Percentiles rank a stretch among this genome's conserved stretches.
Evolutionary conservation across 2,329 filamentous ascomycete species (phyloP).

Genomic region (Chrysoporthe cubensis): DNA sequence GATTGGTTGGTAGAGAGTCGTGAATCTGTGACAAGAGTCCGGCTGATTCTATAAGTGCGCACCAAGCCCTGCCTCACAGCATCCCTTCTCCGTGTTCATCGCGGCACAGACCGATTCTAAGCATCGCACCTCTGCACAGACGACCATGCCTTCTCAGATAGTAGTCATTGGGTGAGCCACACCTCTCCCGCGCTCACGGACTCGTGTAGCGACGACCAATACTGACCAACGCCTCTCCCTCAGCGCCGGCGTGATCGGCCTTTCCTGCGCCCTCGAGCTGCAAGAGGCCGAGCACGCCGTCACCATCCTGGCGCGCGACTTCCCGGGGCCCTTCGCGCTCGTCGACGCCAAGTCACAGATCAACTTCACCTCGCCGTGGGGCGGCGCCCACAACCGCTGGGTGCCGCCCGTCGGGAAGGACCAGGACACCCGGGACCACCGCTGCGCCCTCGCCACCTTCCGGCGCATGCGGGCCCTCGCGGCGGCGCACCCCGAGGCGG

Average conservation of each 20-base stretch:
- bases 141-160: constrained; percentile 8
- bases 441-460: constrained; percentile 47
- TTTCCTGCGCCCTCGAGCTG: constrained; percentile 52
- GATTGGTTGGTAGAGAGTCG: too few species aligned
- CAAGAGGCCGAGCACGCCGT: constrained; percentile 46
- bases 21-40: neutral
- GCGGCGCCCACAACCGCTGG: constrained; percentile 59
- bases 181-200: too few species aligned
- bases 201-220: too few species aligned
- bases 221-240: too few species aligned
- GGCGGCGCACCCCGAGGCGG: constrained; percentile 41
- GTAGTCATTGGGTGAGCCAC: constrained; percentile 9
- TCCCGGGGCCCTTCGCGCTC: constrained; percentile 52
- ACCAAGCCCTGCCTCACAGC: neutral
- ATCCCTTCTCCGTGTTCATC: too few species aligned
- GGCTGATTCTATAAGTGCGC: neutral
- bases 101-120: neutral
- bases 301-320: constrained; percentile 50
- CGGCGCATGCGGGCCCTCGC: constrained; percentile 44
- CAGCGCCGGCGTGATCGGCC: constrained; percentile 58
- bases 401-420: constrained; percentile 42
- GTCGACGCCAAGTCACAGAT: constrained; percentile 45
- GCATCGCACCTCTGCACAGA: neutral
- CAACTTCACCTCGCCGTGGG: constrained; percentile 62
- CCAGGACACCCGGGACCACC: constrained; percentile 43